Conservation (phyloP, 1,284 basidiomycete species). For the Tilletia horrida region DNA sequence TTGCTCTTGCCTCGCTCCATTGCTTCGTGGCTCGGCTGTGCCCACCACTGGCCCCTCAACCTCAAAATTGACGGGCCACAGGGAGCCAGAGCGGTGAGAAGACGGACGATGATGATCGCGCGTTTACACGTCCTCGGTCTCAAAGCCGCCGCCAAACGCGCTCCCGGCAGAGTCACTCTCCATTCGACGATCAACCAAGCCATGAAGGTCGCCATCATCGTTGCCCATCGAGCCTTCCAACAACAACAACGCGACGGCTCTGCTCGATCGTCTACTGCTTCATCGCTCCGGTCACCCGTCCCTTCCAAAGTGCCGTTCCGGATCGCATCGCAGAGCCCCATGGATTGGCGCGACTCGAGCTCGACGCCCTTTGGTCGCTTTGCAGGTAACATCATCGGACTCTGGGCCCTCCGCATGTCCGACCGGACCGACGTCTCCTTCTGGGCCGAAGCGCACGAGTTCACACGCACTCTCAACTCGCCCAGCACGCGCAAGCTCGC, state of each 20-base stretch:
- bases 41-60: background rate
- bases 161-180: background rate
- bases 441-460: slow-evolving; percentile 5
- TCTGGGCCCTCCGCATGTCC: background rate
- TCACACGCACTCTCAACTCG: background rate
- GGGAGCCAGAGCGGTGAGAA: background rate
- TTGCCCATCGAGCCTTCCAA: background rate
- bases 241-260: background rate
- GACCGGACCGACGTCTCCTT: slow-evolving; percentile 2
- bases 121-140: background rate
- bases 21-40: background rate
- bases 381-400: slow-evolving; percentile 5
- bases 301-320: background rate
- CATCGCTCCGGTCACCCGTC: background rate
- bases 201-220: slow-evolving; percentile 14
- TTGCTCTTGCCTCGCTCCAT: background rate
- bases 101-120: background rate
- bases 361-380: slow-evolving; percentile 11
- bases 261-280: too few relatives aligned
- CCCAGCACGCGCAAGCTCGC: background rate
- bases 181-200: slow-evolving; percentile 5
- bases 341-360: background rate
- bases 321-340: slow-evolving; percentile 4
- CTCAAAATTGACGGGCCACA: background rate
- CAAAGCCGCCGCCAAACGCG: background rate